Evolutionary conservation across 2,329 filamentous ascomycete species (phyloP).

Genomic region (Pseudogymnoascus sp.): DNA sequence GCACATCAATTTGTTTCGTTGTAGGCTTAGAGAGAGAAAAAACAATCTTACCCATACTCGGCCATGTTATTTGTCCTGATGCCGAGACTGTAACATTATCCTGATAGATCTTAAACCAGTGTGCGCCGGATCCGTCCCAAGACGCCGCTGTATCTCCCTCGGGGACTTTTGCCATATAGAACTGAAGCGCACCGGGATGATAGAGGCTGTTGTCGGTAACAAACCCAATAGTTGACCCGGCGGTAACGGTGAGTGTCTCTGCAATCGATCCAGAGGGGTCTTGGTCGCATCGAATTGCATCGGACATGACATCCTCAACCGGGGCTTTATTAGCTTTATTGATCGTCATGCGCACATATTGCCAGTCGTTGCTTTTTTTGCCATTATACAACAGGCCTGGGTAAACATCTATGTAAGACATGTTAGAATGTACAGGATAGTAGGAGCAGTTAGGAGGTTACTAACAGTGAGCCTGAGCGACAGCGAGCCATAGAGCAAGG

Average conservation of each 20-base stretch:
- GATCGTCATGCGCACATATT: neutral
- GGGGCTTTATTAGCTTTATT: neutral
- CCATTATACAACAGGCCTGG: neutral
- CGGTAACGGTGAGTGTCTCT: neutral
- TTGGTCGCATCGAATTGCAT: constrained; percentile 31
- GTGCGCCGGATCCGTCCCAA: constrained; percentile 10
- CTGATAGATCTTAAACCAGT: constrained; percentile 26
- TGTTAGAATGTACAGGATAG: neutral
- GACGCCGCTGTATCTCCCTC: neutral
- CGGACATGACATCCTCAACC: constrained; percentile 23
- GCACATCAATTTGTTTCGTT: neutral
- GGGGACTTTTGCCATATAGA: neutral
- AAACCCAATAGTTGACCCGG: neutral
- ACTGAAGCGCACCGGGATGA: constrained; percentile 19
- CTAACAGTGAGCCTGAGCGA: neutral
- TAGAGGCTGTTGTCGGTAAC: neutral
- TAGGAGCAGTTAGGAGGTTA: neutral
- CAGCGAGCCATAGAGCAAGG: neutral
- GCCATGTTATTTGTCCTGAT: constrained; percentile 18
- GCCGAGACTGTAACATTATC: constrained; percentile 17
- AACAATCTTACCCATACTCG: constrained; percentile 17
- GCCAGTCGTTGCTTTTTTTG: neutral
- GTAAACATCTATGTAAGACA: neutral
- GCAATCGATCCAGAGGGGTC: constrained; percentile 19
- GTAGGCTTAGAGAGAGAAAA: neutral